Conservation (phyloP, 2,329 filamentous ascomycete genomes). For the Colletotrichum higginsianum region DNA sequence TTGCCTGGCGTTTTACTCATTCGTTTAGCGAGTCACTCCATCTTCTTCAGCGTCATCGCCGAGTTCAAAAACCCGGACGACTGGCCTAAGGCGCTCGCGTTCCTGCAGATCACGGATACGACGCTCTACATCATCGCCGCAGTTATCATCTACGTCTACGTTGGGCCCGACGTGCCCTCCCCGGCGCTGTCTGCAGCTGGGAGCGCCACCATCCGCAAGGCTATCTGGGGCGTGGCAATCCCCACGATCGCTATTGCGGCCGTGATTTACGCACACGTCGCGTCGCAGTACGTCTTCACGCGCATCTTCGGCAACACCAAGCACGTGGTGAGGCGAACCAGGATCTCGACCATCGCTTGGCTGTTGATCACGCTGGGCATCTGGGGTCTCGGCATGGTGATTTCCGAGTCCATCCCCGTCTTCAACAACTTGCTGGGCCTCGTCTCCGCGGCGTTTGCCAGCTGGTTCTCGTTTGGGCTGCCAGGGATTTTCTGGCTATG, state of each 20-base stretch:
- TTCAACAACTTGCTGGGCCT: constrained; percentile 77
- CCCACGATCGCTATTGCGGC: constrained; percentile 81
- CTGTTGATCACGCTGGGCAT: constrained; percentile 66
- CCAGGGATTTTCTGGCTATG: constrained; percentile 65
- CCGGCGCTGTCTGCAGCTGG: constrained; percentile 77
- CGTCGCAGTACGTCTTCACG: constrained; percentile 76
- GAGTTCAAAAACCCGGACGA: constrained; percentile 74
- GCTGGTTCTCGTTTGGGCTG: constrained; percentile 74
- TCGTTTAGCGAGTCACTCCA: constrained; percentile 68
- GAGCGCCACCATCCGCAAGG: constrained; percentile 67
- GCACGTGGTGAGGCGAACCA: constrained; percentile 65
- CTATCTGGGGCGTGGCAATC: constrained; percentile 78
- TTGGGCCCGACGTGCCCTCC: constrained; percentile 72
- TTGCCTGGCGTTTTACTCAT: neutral
- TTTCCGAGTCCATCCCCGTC: constrained; percentile 78
- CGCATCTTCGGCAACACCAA: constrained; percentile 73
- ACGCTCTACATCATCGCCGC: constrained; percentile 75
- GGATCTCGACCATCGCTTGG: constrained; percentile 70
- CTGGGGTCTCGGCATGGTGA: constrained; percentile 76
- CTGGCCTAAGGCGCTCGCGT: constrained; percentile 64
- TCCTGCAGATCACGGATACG: constrained; percentile 72
- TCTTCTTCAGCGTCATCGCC: constrained; percentile 77
- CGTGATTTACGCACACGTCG: constrained; percentile 78
- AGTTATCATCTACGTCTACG: constrained; percentile 77
- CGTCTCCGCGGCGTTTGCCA: constrained; percentile 75